Evolutionary conservation across 495 filamentous ascomycete genomes (phyloP).

Genomic region (Mytilinidion resinicola): DNA sequence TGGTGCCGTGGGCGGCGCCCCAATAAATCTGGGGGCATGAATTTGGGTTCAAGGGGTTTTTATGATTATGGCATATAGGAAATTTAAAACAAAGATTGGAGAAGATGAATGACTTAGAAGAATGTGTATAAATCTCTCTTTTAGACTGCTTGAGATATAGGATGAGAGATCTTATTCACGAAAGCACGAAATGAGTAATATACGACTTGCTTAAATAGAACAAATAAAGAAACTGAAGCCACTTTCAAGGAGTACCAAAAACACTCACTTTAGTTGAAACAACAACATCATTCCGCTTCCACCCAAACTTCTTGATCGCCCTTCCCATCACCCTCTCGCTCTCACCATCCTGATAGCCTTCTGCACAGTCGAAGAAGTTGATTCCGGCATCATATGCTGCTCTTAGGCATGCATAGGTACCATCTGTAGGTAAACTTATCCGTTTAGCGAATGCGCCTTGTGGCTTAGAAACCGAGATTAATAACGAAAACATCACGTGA

Average conservation of each 20-base stretch:
- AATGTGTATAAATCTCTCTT: too few species aligned
- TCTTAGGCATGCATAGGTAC: constrained; percentile 62
- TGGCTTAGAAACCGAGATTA: too few species aligned
- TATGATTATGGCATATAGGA: not conserved
- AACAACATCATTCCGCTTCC: constrained; percentile 77
- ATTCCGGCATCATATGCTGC: constrained; percentile 69
- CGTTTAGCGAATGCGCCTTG: not conserved
- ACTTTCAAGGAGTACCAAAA: too few species aligned
- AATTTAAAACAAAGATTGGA: not conserved
- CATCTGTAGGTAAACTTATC: constrained; percentile 39
- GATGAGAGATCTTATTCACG: too few species aligned
- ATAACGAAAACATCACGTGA: too few species aligned
- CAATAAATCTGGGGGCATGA: constrained; percentile 55
- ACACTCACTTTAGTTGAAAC: constrained; percentile 69
- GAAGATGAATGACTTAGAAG: too few species aligned
- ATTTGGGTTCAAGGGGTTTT: too few species aligned
- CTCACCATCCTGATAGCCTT: constrained; percentile 56
- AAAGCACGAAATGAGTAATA: too few species aligned
- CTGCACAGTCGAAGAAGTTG: constrained; percentile 59
- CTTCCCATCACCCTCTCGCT: constrained; percentile 69
- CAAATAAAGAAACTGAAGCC: too few species aligned
- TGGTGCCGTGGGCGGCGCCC: constrained; percentile 54
- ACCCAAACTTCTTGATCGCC: constrained; percentile 58
- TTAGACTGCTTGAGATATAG: too few species aligned
- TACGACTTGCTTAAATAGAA: too few species aligned